Percentiles rank a stretch among this genome's conserved stretches.
Conservation (phyloP, 345 rosid species). For the Citrus glauca region DNA sequence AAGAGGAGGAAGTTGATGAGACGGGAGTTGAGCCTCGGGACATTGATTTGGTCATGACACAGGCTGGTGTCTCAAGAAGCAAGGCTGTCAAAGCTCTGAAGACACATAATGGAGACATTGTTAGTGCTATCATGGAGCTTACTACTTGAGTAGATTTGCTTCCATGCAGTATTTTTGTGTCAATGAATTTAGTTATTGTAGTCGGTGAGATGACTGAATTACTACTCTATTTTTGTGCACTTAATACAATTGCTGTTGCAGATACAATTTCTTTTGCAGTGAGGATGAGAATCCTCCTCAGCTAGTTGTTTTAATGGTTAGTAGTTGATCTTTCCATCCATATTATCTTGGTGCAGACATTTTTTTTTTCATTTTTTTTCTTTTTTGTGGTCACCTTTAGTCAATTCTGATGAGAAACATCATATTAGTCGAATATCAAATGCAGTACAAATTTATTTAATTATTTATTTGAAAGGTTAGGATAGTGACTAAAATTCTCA, state of each 20-base stretch:
- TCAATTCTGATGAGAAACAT: too few relatives aligned
- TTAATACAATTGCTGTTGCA: neutral
- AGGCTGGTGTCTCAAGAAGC: constrained; percentile 13
- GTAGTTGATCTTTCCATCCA: too few relatives aligned
- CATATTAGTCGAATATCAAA: too few relatives aligned
- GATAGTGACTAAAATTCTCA: too few relatives aligned
- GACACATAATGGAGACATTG: constrained; percentile 74
- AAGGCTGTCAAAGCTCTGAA: constrained; percentile 84
- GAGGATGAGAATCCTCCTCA: neutral
- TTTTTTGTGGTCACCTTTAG: too few relatives aligned
- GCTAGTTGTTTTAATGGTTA: neutral
- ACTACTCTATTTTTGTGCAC: neutral
- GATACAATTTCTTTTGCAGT: neutral
- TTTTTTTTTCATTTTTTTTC: too few relatives aligned
- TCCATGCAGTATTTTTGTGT: neutral
- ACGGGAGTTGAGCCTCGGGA: neutral
- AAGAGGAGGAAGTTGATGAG: constrained; percentile 7
- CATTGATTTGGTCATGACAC: constrained; percentile 8
- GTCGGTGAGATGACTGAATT: neutral
- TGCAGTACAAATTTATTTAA: too few relatives aligned
- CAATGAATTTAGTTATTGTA: neutral
- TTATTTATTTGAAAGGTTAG: too few relatives aligned
- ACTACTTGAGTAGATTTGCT: constrained; percentile 16
- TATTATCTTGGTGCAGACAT: too few relatives aligned
- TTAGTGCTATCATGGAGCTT: constrained; percentile 91